phyloP scores from a whole-genome alignment of 331 rosid species.

The Stylosanthes scabra region DNA sequence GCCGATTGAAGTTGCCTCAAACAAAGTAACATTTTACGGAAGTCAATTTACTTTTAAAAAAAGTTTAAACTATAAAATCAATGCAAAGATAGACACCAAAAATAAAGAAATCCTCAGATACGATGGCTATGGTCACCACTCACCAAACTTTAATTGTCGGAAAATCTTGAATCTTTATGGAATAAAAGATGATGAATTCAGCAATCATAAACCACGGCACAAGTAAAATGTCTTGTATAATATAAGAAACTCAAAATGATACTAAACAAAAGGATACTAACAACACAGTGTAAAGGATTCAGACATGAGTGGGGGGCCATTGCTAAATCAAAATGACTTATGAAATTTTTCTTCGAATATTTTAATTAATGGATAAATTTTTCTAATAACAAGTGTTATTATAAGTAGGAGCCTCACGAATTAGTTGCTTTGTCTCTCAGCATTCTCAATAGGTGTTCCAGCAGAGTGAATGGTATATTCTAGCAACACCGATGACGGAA shows the following conservation, averaged over 20 bases:
- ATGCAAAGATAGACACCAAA: too few relatives aligned
- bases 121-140: neutral
- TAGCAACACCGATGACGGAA: slow-evolving; percentile 30
- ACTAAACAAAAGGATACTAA: too few relatives aligned
- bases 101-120: too few relatives aligned
- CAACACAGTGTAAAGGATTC: too few relatives aligned
- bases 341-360: neutral
- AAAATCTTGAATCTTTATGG: neutral
- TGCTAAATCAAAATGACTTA: slow-evolving; percentile 32
- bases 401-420: slow-evolving; percentile 37
- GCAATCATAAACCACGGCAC: neutral
- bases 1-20: too few relatives aligned
- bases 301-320: neutral
- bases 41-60: neutral
- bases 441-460: slow-evolving; percentile 24
- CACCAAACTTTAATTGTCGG: neutral
- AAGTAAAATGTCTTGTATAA: neutral
- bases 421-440: slow-evolving; percentile 16
- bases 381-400: slow-evolving; percentile 48
- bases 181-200: neutral
- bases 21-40: neutral
- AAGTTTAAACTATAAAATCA: neutral
- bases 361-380: slow-evolving; percentile 31
- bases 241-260: neutral
- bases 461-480: slow-evolving; percentile 41